Conservation (phyloP, 2,329 filamentous ascomycete species). For the Cordyceps militaris region DNA sequence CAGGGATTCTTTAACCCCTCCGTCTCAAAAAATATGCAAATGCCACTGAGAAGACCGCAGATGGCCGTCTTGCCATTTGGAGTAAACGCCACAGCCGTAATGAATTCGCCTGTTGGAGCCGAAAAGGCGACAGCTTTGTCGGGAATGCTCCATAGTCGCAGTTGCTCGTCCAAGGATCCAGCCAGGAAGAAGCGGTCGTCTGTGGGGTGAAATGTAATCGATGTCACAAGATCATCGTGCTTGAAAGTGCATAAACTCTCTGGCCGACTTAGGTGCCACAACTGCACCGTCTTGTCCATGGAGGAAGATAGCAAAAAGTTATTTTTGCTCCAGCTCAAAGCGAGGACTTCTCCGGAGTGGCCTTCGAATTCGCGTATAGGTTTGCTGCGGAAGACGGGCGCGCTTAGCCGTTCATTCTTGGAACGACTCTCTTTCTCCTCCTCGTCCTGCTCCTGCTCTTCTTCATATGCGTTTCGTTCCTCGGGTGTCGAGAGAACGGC, state of each 20-base stretch:
- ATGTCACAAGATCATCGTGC: constrained; percentile 91
- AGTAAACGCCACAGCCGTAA: constrained; percentile 89
- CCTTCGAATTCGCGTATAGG: constrained; percentile 74
- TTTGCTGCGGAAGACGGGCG: constrained; percentile 79
- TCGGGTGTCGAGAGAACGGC: constrained; percentile 76
- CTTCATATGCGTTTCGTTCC: constrained; percentile 67
- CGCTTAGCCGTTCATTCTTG: constrained; percentile 61
- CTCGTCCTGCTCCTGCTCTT: constrained; percentile 48
- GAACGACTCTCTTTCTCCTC: constrained; percentile 25
- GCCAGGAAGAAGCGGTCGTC: constrained; percentile 97
- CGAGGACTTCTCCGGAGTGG: constrained; percentile 79
- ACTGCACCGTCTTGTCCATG: constrained; percentile 93
- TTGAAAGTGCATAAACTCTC: constrained; percentile 93
- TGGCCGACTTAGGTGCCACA: constrained; percentile 82
- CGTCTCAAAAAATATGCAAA: constrained; percentile 88
- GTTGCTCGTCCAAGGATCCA: constrained; percentile 79
- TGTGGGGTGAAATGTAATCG: constrained; percentile 86
- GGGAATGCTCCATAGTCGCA: constrained; percentile 93
- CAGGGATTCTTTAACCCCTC: constrained; percentile 78
- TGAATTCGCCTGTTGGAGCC: constrained; percentile 71
- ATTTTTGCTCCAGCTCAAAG: constrained; percentile 98
- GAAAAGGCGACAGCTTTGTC: constrained; percentile 89
- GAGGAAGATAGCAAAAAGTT: constrained; percentile 93
- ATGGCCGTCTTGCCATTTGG: constrained; percentile 88
- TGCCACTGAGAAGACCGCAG: constrained; percentile 75